Evolutionary conservation across 2,329 filamentous ascomycete species (phyloP), one percentile per base, ranked within the genome.

Genomic region (Bipolaris cookei): DNA sequence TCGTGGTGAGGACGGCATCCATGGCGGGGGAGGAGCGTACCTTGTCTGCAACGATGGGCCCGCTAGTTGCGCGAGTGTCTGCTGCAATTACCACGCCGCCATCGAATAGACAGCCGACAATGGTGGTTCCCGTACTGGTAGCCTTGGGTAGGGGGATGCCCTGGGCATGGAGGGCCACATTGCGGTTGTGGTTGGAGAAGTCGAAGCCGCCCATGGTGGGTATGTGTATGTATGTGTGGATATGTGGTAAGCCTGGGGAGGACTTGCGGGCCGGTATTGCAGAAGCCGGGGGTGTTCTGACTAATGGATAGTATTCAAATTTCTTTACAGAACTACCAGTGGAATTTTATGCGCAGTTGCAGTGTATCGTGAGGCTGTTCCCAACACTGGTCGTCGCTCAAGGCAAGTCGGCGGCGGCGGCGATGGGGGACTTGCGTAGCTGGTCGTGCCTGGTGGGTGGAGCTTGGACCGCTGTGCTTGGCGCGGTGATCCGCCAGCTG

Each of bases 181-280:
- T 99, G 84, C 95, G 92, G 86, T 97, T 97, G 87, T 98, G 95
- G 86, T 99, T 99, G 79, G 92, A 96, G 86, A 99, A 99, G 83
- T 98, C 72, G 70, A 75, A 75, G 69, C 72, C 72, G 72, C 91
- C 89, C 95, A 99, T 99, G 72, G 75, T 88, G 80, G 65, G 38
- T 53, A 45, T 35, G 41, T 35, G 44, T 20, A 20, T 44, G 8
- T 51, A 42, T 48, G 44, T 25, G 39, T 6, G 42, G 23, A 35
- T 47, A 14, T 21, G 39, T 42, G 23, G 34, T 51, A 20, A 14
- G 13, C 35, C 39, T 46, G 44, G 16, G 21, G 32, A 38, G 25
- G 23, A 18, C 16, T 38, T 25, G 18, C 7, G 8, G 30, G 32
- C 13, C 14, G 46, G 10, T 30, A 34, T 23, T 42, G 4, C 47